phyloP scores from a whole-genome alignment of 129 eudicot genomes.

The sunflower (Helianthus annuus) region DNA sequence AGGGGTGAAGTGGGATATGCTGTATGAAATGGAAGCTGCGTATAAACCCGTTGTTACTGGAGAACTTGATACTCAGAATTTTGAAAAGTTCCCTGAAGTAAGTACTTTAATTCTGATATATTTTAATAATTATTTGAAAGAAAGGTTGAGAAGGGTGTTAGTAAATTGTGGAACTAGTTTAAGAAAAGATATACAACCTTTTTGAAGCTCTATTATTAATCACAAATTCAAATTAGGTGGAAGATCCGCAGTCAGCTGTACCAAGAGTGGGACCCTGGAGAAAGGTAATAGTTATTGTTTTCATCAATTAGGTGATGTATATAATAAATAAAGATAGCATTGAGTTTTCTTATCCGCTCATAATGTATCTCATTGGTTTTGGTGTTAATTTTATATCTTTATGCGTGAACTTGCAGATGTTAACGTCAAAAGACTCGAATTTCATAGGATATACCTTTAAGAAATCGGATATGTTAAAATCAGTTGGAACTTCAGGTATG shows the following conservation, averaged over 20 bases:
- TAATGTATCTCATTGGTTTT: neutral
- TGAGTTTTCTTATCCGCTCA: neutral
- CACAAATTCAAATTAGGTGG: slow-evolving; percentile 42
- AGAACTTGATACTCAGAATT: slow-evolving; percentile 91
- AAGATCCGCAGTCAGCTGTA: slow-evolving; percentile 59
- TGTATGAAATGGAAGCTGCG: slow-evolving; percentile 92
- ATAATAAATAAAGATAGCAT: slow-evolving; percentile 1
- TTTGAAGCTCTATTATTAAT: neutral
- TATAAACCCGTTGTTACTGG: slow-evolving; percentile 82
- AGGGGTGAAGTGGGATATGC: slow-evolving; percentile 63
- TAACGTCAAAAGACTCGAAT: slow-evolving; percentile 88
- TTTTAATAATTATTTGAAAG: neutral
- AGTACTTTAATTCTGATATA: slow-evolving; percentile 28
- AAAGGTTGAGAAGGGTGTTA: slow-evolving; percentile 9
- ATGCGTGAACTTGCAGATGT: slow-evolving; percentile 58
- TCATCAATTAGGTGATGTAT: slow-evolving; percentile 3
- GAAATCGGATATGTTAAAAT: slow-evolving; percentile 81
- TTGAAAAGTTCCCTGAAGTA: slow-evolving; percentile 80
- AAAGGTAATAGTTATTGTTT: slow-evolving; percentile 53
- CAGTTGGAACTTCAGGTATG: slow-evolving; percentile 82
- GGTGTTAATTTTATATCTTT: slow-evolving; percentile 2
- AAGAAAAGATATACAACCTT: slow-evolving; percentile 12
- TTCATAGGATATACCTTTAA: slow-evolving; percentile 89
- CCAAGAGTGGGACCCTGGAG: slow-evolving; percentile 97
- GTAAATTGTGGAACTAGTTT: slow-evolving; percentile 22